Percentiles rank a stretch among this genome's conserved stretches.
These are phyloP conservation scores for Metschnikowia hibisci DNA, from an alignment of 805 yeast genomes.

Conservation along the genomic window DNA sequence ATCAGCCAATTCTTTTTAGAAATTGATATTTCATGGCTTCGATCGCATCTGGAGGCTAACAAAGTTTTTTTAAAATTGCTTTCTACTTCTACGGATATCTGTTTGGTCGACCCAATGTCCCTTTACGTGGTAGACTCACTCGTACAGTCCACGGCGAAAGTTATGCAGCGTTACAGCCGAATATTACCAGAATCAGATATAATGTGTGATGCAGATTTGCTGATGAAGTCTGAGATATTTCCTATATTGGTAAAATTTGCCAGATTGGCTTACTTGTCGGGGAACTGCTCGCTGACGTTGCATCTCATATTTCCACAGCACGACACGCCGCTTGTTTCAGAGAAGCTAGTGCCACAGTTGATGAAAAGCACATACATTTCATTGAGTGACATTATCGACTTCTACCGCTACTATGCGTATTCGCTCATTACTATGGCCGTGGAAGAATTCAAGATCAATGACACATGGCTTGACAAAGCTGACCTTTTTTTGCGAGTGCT, in stretches of 20 bases:
- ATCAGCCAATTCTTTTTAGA: not conserved
- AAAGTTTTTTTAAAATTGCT: not conserved
- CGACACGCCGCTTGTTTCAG: constrained; percentile 4
- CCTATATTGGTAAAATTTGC: constrained; percentile 6
- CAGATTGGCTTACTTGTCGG: constrained; percentile 8
- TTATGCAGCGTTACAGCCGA: not conserved
- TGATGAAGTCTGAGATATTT: constrained; percentile 2
- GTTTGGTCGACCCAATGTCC: constrained; percentile 1
- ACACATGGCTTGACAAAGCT: constrained; percentile 9
- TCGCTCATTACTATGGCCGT: constrained; percentile 12
- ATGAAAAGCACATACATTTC: constrained; percentile 6
- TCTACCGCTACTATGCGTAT: constrained; percentile 12
- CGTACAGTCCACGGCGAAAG: not conserved
- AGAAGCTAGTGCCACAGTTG: constrained; percentile 7
- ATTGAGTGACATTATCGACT: constrained; percentile 12
- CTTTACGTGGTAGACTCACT: not conserved
- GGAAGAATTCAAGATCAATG: constrained; percentile 9
- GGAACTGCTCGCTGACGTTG: constrained; percentile 8
- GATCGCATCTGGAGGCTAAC: not conserved
- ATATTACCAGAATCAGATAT: not conserved
- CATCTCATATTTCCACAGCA: constrained; percentile 5
- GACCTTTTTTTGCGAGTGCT: constrained; percentile 13
- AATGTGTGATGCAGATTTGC: not conserved
- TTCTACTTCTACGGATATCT: not conserved
- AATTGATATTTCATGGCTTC: not conserved